phyloP scores from a whole-genome alignment of 208 protist genomes.

The Crithidia acanthocephali region DNA sequence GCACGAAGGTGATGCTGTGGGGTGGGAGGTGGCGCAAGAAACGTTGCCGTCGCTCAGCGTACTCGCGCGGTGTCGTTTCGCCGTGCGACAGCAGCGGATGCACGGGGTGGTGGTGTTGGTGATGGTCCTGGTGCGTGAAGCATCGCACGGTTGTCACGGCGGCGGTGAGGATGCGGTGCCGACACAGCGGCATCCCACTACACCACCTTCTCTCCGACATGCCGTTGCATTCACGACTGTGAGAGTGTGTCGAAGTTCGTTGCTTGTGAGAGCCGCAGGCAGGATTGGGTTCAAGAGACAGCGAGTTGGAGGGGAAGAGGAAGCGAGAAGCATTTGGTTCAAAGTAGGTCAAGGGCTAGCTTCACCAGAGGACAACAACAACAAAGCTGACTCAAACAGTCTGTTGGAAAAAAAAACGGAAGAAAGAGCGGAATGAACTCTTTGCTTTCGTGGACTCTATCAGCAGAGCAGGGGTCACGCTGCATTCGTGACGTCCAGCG shows the following conservation, averaged over 20 bases:
- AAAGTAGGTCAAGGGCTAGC: no score
- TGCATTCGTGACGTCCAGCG: no score
- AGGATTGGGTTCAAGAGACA: no score
- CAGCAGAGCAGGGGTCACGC: no score
- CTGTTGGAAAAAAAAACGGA: no score
- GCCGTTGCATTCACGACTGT: background rate
- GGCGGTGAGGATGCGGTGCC: background rate
- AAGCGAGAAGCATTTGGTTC: no score
- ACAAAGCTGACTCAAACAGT: background rate
- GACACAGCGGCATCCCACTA: background rate
- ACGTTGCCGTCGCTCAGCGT: conserved; percentile 36
- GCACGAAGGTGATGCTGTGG: conserved; percentile 48
- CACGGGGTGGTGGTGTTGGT: background rate
- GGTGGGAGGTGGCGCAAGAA: conserved; percentile 39
- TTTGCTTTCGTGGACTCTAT: no score
- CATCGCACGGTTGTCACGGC: background rate
- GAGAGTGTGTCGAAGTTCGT: no score
- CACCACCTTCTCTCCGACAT: background rate
- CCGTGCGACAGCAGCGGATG: background rate
- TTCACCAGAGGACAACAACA: no score
- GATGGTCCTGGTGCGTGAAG: background rate
- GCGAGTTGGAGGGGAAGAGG: no score
- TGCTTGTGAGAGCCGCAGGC: no score
- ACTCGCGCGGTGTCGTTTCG: conserved; percentile 29
- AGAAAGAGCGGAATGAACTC: no score